Percentiles rank a stretch among this genome's conserved stretches.
phyloP scores from a whole-genome alignment of 768 basidiomycete species.

The Boletus huronensis region DNA sequence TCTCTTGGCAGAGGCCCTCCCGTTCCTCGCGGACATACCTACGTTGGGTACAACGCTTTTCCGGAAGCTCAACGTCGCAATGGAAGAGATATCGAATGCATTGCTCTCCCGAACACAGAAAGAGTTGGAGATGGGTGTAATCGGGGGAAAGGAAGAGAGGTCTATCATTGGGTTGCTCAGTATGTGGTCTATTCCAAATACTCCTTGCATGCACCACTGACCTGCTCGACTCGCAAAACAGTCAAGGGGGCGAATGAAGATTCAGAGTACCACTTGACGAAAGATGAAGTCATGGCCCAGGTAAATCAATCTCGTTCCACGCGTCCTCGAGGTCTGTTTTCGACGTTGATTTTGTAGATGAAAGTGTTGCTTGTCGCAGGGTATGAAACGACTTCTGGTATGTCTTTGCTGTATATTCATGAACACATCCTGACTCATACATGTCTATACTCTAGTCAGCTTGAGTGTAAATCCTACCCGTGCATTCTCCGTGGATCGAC shows the following conservation, averaged over 20 bases:
- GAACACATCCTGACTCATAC: not conserved
- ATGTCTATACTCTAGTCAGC: constrained; percentile 2
- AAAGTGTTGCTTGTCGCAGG: constrained; percentile 11
- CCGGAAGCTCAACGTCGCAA: constrained; percentile 30
- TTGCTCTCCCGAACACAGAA: constrained; percentile 35
- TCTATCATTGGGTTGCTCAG: constrained; percentile 27
- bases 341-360: constrained; percentile 23
- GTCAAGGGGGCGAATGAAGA: constrained; percentile 35
- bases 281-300: constrained; percentile 30
- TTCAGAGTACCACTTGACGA: constrained; percentile 22
- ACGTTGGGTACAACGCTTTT: constrained; percentile 31
- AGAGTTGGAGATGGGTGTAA: constrained; percentile 26
- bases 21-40: constrained; percentile 35
- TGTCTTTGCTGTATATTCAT: not conserved
- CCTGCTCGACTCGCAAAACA: constrained; percentile 4
- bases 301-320: not conserved
- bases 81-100: constrained; percentile 39
- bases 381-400: constrained; percentile 17
- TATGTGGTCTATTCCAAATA: constrained; percentile 10
- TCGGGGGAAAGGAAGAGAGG: constrained; percentile 19
- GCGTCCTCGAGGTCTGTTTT: not conserved
- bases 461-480: constrained; percentile 4
- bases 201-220: constrained; percentile 1
- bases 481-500: not conserved
- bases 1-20: constrained; percentile 37